Base-by-base conservation (phyloP, 768 basidiomycete genomes). In the Suillus luteus region DNA sequence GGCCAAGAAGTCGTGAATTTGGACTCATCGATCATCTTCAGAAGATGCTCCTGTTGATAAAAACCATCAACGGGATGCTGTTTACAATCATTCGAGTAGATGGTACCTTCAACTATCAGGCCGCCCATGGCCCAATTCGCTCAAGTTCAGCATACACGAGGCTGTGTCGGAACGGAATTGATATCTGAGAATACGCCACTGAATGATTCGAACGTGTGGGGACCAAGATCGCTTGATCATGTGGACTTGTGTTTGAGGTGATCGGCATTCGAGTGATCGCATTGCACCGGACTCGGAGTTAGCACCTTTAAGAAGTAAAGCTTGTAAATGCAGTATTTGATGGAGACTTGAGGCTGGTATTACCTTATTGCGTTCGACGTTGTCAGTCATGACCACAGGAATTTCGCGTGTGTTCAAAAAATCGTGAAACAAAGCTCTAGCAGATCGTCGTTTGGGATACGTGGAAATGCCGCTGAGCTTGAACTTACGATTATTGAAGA, bases 381-480 rank as follows among this genome's bases (percentile, higher is more conserved):
- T 6, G 24, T 24, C 22, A 3, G 48, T 49, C 48, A 24, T 24
- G n/a, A 46, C 10, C n/a, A 22, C 22, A 48, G 44, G 22, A 49
- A 24, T 2, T 44, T n/a, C 10, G 44, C 44, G 48, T 27, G 31
- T 31, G 17, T 52, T 52, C 51, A 9, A 54, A 19, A 33, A 54
- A 19, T 33, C 19, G 52, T 54, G 52, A 33, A 54, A 31, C 19
- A 33, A 35, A 33, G 11, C 17, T 10, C 31, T 33, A 54, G 52
- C 19, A 37, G 52, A 54, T 54, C 51, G 27, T 51, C 15, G 27
- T 27, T 51, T 27, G 51, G 17, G 17, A 19, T 54, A 52, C 19
- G 31, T 31, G 10, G 11, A 54, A 33, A 54, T 35, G 52, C 52
- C 52, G 52, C 52, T 54, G 52, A 54, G 52, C 52, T 54, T 54